Conservation (phyloP, 371 early-diverging fungal species). For the Apophysomyces sp. region DNA sequence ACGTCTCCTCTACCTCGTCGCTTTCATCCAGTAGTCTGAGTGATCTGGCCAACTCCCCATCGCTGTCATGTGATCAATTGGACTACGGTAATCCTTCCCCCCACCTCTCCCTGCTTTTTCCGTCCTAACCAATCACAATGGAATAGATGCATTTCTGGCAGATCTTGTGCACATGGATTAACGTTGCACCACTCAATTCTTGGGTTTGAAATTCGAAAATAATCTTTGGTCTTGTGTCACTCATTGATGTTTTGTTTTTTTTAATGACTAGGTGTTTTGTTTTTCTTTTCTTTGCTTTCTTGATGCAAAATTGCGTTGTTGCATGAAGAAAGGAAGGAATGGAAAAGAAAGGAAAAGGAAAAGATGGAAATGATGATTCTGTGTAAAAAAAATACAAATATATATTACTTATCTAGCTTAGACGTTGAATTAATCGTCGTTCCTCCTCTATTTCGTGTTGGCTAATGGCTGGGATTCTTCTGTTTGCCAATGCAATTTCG, state of each 20-base stretch:
- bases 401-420: neutral
- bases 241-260: no score
- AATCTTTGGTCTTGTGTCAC: no score
- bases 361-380: no score
- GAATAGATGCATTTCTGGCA: neutral
- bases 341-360: no score
- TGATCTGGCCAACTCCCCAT: neutral
- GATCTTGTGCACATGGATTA: neutral
- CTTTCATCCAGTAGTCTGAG: neutral
- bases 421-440: conserved; percentile 4
- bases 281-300: no score
- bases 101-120: neutral
- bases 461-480: conserved; percentile 22
- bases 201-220: no score
- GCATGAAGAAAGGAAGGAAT: no score
- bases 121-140: neutral
- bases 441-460: conserved; percentile 45
- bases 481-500: conserved; percentile 30
- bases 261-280: no score
- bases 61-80: neutral
- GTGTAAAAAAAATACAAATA: no score
- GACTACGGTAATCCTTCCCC: neutral
- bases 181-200: neutral
- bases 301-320: no score
- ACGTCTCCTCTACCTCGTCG: neutral